A percentile compares a stretch with the other conserved stretches of the same genome.
Conservation (phyloP, 108 stramenopile species). For the Conticribra guillardii region DNA sequence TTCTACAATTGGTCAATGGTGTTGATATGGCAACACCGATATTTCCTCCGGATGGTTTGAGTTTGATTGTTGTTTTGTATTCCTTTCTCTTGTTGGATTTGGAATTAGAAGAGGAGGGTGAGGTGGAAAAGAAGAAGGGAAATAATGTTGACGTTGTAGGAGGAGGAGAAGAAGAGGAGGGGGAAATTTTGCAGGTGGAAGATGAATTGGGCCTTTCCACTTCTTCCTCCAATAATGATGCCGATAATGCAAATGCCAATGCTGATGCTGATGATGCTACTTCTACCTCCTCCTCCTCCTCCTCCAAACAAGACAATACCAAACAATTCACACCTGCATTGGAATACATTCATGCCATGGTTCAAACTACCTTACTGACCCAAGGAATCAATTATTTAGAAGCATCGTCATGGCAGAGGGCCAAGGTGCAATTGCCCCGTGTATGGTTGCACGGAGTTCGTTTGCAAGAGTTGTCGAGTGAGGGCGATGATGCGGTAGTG, state of each 20-base stretch:
- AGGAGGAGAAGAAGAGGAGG: constrained; percentile 1
- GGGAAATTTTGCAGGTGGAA: constrained; percentile 17
- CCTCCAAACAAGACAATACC: too few relatives aligned
- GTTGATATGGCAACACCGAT: constrained; percentile 84
- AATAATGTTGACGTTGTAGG: not conserved
- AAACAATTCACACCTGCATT: too few relatives aligned
- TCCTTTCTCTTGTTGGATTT: constrained; percentile 18
- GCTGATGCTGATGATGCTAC: not conserved
- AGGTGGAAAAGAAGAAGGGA: not conserved
- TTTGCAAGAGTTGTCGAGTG: constrained; percentile 27
- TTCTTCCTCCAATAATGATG: not conserved
- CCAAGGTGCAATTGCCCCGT: constrained; percentile 32
- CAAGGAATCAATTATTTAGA: constrained; percentile 15
- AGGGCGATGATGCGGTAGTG: not conserved
- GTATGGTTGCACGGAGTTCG: constrained; percentile 42
- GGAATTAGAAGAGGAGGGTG: not conserved
- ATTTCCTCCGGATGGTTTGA: constrained; percentile 62
- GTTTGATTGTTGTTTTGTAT: constrained; percentile 36
- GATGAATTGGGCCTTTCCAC: constrained; percentile 42
- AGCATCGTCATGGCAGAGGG: constrained; percentile 27
- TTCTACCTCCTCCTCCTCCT: too few relatives aligned
- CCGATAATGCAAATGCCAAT: not conserved
- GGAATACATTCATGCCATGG: constrained; percentile 37
- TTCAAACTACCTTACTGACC: constrained; percentile 29
- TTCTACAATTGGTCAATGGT: constrained; percentile 64